Evolutionary conservation across 805 yeast genomes (phyloP).

Genomic region (Lachancea kluyveri): DNA sequence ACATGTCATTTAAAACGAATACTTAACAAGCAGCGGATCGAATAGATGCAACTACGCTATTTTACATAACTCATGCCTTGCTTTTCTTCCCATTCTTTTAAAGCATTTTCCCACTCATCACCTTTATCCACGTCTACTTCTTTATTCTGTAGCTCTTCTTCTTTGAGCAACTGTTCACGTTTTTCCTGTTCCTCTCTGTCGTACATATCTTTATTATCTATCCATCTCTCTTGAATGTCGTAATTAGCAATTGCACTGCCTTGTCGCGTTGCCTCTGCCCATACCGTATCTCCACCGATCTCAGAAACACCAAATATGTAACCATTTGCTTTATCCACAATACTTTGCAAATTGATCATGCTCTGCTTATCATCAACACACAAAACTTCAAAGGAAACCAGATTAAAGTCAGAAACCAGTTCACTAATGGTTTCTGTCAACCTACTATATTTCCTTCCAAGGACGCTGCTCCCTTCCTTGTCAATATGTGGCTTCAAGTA

Average conservation of each 20-base stretch:
- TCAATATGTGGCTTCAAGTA: conserved; percentile 62
- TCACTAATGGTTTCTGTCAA: conserved; percentile 77
- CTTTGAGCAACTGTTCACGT: conserved; percentile 36
- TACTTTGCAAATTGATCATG: conserved; percentile 75
- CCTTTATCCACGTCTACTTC: conserved; percentile 54
- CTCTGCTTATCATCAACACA: conserved; percentile 87
- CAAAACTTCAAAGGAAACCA: conserved; percentile 83
- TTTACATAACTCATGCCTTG: conserved; percentile 29
- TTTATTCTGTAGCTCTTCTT: conserved; percentile 35
- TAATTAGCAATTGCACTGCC: conserved; percentile 48
- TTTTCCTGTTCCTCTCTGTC: conserved; percentile 56
- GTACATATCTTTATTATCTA: conserved; percentile 72
- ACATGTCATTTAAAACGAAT: too few relatives aligned
- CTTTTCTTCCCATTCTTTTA: conserved; percentile 51
- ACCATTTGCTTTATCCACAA: conserved; percentile 88
- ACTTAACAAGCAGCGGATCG: too few relatives aligned
- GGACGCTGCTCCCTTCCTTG: conserved; percentile 61
- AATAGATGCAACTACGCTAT: too few relatives aligned
- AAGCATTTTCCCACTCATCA: conserved; percentile 64
- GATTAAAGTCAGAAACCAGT: conserved; percentile 76
- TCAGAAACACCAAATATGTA: conserved; percentile 90
- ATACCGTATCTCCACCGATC: conserved; percentile 92
- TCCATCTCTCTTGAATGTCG: conserved; percentile 94
- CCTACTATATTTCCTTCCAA: conserved; percentile 55
- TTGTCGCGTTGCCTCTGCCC: conserved; percentile 94